A percentile compares a stretch with the other conserved stretches of the same genome.
phyloP scores from a whole-genome alignment of 176 grass and related monocot species.

The Neostapfia colusana region DNA sequence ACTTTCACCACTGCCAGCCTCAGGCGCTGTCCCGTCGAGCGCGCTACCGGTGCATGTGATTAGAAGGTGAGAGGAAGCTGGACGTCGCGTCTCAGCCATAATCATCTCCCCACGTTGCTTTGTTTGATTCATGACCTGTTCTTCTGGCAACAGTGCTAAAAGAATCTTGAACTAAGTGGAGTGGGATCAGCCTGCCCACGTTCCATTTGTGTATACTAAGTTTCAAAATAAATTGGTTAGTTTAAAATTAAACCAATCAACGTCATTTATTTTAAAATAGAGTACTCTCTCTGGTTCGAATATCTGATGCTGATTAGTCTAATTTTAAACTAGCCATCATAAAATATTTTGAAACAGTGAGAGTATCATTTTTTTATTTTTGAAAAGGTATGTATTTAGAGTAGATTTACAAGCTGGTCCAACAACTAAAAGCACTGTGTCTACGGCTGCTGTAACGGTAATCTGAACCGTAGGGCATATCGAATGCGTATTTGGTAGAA shows the following conservation, averaged over 20 bases:
- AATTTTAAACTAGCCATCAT: no score
- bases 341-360: no score
- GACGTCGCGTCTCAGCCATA: slow-evolving; percentile 37
- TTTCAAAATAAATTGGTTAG: no score
- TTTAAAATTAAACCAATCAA: no score
- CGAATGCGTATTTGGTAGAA: not conserved
- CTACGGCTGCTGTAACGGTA: slow-evolving; percentile 9
- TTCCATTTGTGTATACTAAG: not conserved
- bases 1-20: slow-evolving; percentile 22
- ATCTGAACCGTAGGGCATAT: not conserved
- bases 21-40: slow-evolving; percentile 1
- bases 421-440: no score
- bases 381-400: not conserved
- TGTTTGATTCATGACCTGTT: slow-evolving; percentile 36
- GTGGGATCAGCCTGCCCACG: not conserved
- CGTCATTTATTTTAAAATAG: no score
- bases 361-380: not conserved
- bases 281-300: no score
- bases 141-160: not conserved
- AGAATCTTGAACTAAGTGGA: not conserved
- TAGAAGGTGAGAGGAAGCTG: slow-evolving; percentile 41
- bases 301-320: no score
- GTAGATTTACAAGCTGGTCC: not conserved
- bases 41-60: slow-evolving; percentile 18
- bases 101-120: slow-evolving; percentile 21